Evolutionary conservation across 345 rosid species (phyloP).

Genomic region (Excoecaria agallocha): DNA sequence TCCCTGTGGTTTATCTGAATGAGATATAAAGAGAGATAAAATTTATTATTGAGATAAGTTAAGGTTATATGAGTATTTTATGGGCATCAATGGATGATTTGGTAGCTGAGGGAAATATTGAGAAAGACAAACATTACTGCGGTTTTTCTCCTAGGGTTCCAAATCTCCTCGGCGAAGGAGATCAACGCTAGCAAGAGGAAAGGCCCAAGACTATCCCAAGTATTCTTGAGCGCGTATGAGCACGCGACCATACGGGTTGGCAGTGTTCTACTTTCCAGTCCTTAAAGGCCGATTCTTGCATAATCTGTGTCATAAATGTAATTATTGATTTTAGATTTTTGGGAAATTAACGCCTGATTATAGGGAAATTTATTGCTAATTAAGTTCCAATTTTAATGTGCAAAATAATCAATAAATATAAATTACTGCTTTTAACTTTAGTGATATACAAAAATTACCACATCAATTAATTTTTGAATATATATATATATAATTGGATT

Average conservation of each 20-base stretch:
- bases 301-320: no score
- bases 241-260: neutral
- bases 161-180: neutral
- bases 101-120: neutral
- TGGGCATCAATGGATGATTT: neutral
- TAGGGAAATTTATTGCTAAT: no score
- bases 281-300: neutral
- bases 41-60: neutral
- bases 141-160: slow-evolving; percentile 1
- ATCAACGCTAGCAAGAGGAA: slow-evolving; percentile 18
- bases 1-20: neutral
- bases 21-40: neutral
- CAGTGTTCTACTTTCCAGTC: neutral
- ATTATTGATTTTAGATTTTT: neutral
- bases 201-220: neutral
- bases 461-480: no score
- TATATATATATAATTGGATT: no score
- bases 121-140: slow-evolving; percentile 5
- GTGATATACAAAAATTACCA: no score
- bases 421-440: no score
- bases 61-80: neutral
- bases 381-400: no score
- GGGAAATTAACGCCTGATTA: no score
- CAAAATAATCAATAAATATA: no score
- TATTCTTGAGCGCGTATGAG: neutral